Conservation (phyloP, 352 stramenopile genomes). For the Phytopythium boreale region DNA sequence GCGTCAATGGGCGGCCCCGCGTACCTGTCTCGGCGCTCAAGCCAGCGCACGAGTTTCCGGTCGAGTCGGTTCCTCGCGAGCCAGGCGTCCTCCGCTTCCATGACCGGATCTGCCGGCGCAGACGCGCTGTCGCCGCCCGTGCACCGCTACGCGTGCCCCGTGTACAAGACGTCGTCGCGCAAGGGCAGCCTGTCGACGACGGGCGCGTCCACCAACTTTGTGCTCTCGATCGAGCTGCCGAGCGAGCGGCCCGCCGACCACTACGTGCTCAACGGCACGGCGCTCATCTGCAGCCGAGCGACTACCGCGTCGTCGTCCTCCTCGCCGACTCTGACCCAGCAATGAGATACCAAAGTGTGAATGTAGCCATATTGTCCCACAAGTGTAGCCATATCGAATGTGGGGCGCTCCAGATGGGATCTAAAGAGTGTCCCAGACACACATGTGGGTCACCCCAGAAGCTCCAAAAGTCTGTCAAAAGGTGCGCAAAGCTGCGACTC, state of each 20-base stretch:
- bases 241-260: slow-evolving; percentile 66
- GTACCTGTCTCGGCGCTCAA: neutral
- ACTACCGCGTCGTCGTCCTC: neutral
- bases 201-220: slow-evolving; percentile 92
- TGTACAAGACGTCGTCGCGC: slow-evolving; percentile 90
- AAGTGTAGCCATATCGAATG: neutral
- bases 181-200: slow-evolving; percentile 92
- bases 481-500: neutral
- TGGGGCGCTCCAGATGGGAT: neutral
- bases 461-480: neutral
- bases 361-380: slow-evolving; percentile 4
- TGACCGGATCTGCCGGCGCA: neutral
- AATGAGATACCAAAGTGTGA: neutral
- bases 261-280: slow-evolving; percentile 90
- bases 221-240: slow-evolving; percentile 87
- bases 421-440: neutral
- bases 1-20: neutral
- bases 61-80: neutral
- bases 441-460: neutral
- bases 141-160: slow-evolving; percentile 81
- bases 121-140: neutral
- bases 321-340: neutral
- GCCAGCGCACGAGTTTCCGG: slow-evolving; percentile 3
- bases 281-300: slow-evolving; percentile 72
- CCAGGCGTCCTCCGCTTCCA: neutral